A percentile compares a stretch with the other conserved stretches of the same genome.
phyloP scores from a whole-genome alignment of 805 yeast genomes.

The Yamadazyma akitaensis region DNA sequence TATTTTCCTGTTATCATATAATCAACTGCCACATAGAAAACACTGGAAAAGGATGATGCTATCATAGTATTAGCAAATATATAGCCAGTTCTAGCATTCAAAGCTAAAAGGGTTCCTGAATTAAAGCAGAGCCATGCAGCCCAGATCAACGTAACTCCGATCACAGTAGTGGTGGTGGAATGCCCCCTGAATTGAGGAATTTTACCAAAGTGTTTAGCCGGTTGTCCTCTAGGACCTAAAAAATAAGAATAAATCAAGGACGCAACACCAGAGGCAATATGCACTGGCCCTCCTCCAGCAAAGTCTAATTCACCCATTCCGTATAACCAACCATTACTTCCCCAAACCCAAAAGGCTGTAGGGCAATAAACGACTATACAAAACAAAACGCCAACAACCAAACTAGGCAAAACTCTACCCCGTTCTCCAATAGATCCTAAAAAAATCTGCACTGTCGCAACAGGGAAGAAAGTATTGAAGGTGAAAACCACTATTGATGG shows the following conservation, averaged over 20 bases:
- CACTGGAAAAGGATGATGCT: constrained; percentile 47
- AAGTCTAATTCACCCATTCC: constrained; percentile 44
- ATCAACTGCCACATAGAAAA: constrained; percentile 45
- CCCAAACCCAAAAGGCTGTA: constrained; percentile 47
- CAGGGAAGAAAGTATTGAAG: constrained; percentile 44
- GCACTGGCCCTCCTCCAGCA: constrained; percentile 52
- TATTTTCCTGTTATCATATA: constrained; percentile 37
- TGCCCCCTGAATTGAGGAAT: constrained; percentile 27
- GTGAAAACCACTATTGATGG: constrained; percentile 46
- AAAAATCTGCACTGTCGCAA: constrained; percentile 49
- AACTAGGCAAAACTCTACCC: constrained; percentile 39
- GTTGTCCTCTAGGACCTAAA: constrained; percentile 37
- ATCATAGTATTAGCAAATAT: constrained; percentile 48
- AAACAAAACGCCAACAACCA: constrained; percentile 40
- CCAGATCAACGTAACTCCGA: constrained; percentile 47
- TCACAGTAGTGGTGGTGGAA: constrained; percentile 33
- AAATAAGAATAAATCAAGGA: constrained; percentile 41
- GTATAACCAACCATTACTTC: constrained; percentile 42
- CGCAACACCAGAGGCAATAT: constrained; percentile 43
- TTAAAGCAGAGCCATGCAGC: constrained; percentile 51
- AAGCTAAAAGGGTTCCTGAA: constrained; percentile 42
- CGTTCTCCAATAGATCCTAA: constrained; percentile 44
- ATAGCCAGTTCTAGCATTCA: constrained; percentile 42
- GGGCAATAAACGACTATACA: constrained; percentile 45
- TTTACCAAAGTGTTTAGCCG: constrained; percentile 23